Evolutionary conservation across 2,329 filamentous ascomycete species (phyloP), one percentile per base, ranked within the genome.

Genomic region (Stachybotrys elegans): DNA sequence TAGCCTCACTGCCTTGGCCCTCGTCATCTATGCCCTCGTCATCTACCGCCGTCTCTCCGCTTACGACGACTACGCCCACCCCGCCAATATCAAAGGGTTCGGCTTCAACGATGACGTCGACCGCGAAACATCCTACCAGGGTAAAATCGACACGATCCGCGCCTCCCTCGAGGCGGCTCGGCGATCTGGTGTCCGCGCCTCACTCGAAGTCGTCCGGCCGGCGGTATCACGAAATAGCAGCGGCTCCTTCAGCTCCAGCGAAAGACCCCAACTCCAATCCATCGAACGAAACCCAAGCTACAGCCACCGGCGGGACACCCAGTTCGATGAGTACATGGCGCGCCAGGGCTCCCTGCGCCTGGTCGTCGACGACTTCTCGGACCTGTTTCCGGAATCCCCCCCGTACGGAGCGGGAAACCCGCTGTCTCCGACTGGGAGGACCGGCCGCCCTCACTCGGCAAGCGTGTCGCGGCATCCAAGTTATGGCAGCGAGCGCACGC

Each of bases 41-140:
- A 67, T 63, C 22, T 77, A 76, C 59, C 71, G 70, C 41, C 70
- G 72, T 14, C 60, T 77, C 12, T 59, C 70, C 17, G 55, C 63
- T 22, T 73, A 74, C 54, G 72, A 79, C 51, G 70, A 75, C 50
- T 75, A 78, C 50, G 61, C 70, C 47, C 65, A 73, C 31, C 68
- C 74, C 8, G 60, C 66, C 47, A 74, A 77, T 57, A 62, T 71
- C 47, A 76, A 76, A 50, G 59, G 64, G 14, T 76, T 68, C 52
- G 72, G 73, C 34, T 76, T 69, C 60, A 61, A 56, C 50, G 62
- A 67, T 46, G 55, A 51, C 22, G 20, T 58, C 16, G 53, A 63
- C 20, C 51, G 51, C n/a, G 55, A 60, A 31, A 53, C 40, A 16
- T 53, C 54, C 34, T 58, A 58, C 44, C 44, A 56, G 17, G 48